A percentile compares a stretch with the other conserved stretches of the same genome.
These are phyloP conservation scores for Sarocladiaceae sp. DNA, from an alignment of 2,329 filamentous ascomycete genomes.

Conservation along the genomic window DNA sequence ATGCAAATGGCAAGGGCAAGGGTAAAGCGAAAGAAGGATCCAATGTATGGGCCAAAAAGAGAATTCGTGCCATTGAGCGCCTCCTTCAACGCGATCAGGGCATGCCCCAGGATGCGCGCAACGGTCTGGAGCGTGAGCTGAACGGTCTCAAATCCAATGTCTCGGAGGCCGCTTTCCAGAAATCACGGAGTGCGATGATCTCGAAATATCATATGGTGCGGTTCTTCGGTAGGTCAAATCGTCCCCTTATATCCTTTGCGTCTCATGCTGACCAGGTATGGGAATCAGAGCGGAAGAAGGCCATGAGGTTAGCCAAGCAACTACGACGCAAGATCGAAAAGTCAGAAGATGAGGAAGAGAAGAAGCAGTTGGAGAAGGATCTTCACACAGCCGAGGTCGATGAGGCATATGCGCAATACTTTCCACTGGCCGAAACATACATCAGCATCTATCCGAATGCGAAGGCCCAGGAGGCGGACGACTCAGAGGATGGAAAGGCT, in stretches of 20 bases:
- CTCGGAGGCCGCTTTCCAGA: conserved; percentile 50
- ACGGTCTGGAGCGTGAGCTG: conserved; percentile 67
- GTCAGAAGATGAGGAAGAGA: conserved; percentile 44
- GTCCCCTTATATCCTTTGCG: neutral
- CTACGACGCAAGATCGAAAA: conserved; percentile 51
- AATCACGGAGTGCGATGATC: conserved; percentile 63
- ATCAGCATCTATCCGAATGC: conserved; percentile 51
- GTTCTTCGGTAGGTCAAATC: conserved; percentile 60
- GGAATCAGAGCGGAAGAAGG: conserved; percentile 62
- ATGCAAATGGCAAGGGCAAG: conserved; percentile 31
- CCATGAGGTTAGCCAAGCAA: conserved; percentile 59
- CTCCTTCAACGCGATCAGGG: conserved; percentile 54
- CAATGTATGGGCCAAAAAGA: conserved; percentile 62
- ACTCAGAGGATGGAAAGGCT: conserved; percentile 25
- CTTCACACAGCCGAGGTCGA: conserved; percentile 69
- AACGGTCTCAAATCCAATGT: conserved; percentile 60
- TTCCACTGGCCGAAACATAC: conserved; percentile 65
- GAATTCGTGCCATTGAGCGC: conserved; percentile 62
- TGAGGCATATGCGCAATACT: conserved; percentile 67
- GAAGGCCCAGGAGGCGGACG: conserved; percentile 28
- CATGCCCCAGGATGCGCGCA: conserved; percentile 60
- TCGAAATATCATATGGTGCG: conserved; percentile 75
- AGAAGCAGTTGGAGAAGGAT: conserved; percentile 43
- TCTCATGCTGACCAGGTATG: neutral
- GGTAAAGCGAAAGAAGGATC: conserved; percentile 39